Evolutionary conservation across 2,329 filamentous ascomycete species (phyloP), one percentile per base, ranked within the genome.

Genomic region (Xylariales sp.): DNA sequence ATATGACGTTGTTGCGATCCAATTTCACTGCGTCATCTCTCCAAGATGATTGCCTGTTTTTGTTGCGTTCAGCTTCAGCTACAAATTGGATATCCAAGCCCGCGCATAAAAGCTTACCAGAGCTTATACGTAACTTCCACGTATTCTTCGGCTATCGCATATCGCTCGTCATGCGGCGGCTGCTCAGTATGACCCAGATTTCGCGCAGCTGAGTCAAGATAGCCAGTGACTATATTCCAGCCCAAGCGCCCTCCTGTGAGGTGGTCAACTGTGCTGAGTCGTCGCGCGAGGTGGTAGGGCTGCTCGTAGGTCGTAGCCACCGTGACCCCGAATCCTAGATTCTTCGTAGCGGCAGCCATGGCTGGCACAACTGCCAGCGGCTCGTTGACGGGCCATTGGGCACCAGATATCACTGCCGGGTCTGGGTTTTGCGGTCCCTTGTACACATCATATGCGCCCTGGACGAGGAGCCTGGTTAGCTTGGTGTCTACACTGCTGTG

Each of bases 281-380:
- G 62, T 50, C 78, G 78, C 0, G 76, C 78, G 1, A 82, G 59
- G 3, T 79, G 54, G 40, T 77, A 82, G 0, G 77, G 78, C 0
- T 73, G 70, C 41, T 80, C 76, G 38, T 78, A 82, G 0, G 74
- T 74, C 2, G 78, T 81, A 0, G 74, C 76, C 0, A 74, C 70
- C 1, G 78, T 82, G 42, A 83, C 75, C 1, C 68, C 78, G 45
- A 81, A 81, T 0, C 67, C 63, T 2, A 83, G 59, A 30, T 76
- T 76, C 55, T 78, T 81, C 0, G 78, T 82, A 18, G 78, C 77
- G 0, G 77, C 75, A 1, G 78, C 78, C 78, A 82, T 83, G 17
- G 78, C 78, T 3, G 69, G 41, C 16, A 36, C 40, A 18, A 39
- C 10, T 74, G 72, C 71, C 75, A 38, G 28, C 25, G 14, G 25